Base-by-base conservation (phyloP, 441 rosid genomes). In the Hura crepitans region DNA sequence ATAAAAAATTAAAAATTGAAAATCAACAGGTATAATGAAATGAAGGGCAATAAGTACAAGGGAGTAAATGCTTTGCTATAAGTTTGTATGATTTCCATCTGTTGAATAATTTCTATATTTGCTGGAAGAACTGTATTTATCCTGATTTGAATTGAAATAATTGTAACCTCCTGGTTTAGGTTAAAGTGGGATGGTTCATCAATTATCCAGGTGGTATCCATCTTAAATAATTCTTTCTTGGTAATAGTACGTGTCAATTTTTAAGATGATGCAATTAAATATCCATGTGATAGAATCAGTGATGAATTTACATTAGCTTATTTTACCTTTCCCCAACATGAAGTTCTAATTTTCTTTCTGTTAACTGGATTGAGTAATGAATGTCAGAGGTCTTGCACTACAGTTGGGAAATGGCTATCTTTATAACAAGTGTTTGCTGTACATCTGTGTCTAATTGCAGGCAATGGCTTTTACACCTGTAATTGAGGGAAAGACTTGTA, bases 381-480 rank as follows among this genome's bases (percentile, higher is more conserved):
- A 47, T 30, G 49, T 23, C 7, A 47, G 47, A 39, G 8, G 17
- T 58, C 33, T 68, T n/a, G 2, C 51, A 39, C 25, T 10, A 14
- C 2, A 35, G 46, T 33, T 37, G 10, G 23, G 35, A 46, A 25
- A 43, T 71, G 45, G 66, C 71, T 59, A 47, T 70, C 9, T 25
- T 59, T 51, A 50, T 65, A 25, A 72, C 7, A 33, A 23, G 42
- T 60, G 28, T 18, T 72, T 66, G 65, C 28, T 43, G 59, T 58
- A 45, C 66, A 70, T 43, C 27, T 75, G 56, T 60, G 23, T 71
- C n/a, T n/a, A 33, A 71, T 58, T 56, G 79, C 87, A 89, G 98
- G 98, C 93, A 70, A 79, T 86, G 91, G 88, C 96, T 76, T 93
- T 93, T 84, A 35, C 78, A 61, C 82, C 93, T 49, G 91, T 88